Evolutionary conservation across 352 stramenopile species (phyloP), one percentile per base, ranked within the genome.

Genomic region (Phytophthora boehmeriae): DNA sequence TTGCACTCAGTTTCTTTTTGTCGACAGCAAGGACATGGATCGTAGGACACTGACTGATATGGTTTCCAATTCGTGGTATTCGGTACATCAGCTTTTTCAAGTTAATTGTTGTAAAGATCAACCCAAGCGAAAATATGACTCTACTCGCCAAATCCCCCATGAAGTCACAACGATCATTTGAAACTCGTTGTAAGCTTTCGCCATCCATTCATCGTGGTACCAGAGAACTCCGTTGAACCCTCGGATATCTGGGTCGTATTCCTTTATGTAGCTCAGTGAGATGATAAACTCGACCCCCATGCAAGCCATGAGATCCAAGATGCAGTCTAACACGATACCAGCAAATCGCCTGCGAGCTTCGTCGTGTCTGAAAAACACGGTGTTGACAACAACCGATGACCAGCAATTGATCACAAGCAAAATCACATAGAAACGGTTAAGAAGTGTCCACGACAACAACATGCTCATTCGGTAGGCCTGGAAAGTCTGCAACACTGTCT

Each of bases 351-450:
- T 28, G n/a, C 32, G 22, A 13, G 14, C n/a, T 14, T 52, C 42
- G 25, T 54, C 9, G 32, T 27, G 41, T 11, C 8, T 45, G 17
- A 54, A 30, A 0, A 42, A 62, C 11, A 47, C 19, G 8, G 16
- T 28, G 17, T 57, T 22, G 1, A 64, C 39, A 44, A 62, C 32
- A 2, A 54, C 43, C 17, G 53, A 55, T 1, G 48, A 51, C 58
- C 46, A 71, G 38, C 57, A 71, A 35, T 71, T 71, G 11, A 68
- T 8, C 5, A 55, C 44, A 13, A 78, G 30, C 8, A 78, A 45
- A 2, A 34, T 17, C 2, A 67, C 66, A 8, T 66, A 69, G 22
- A 76, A 60, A 4, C 50, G 49, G 34, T 78, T 71, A 19, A 78
- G 51, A 19, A 59, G 45, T 8, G 56, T 43, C 2, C 45, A 43